These are phyloP conservation scores for Stemphylium vesicarium DNA, from an alignment of 2,329 filamentous ascomycete species.

Conservation along the genomic window DNA sequence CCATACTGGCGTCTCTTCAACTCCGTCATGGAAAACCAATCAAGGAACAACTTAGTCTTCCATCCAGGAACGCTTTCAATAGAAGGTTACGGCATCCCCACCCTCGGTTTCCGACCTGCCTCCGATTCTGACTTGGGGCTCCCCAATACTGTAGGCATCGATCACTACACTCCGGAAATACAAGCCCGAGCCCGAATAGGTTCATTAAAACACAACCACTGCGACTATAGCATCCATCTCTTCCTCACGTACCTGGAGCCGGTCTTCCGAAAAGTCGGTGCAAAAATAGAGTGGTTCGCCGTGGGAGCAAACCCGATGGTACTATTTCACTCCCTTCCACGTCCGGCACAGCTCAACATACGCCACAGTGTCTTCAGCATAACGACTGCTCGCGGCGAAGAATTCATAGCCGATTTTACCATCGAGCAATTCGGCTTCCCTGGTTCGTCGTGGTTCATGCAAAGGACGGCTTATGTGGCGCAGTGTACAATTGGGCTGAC, in stretches of 20 bases:
- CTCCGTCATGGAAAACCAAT: background rate
- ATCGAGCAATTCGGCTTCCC: conserved; percentile 10
- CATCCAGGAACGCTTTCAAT: no score
- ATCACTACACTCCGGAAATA: background rate
- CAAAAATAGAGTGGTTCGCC: background rate
- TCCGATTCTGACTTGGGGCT: no score
- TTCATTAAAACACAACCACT: conserved; percentile 2
- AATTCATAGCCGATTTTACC: conserved; percentile 14
- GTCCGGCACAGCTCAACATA: background rate
- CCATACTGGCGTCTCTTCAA: conserved; percentile 12
- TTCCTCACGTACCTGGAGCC: background rate
- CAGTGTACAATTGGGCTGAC: background rate
- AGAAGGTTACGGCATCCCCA: no score
- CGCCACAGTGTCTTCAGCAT: conserved; percentile 12
- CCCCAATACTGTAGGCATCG: background rate
- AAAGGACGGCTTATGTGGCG: background rate
- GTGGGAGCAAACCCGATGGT: background rate
- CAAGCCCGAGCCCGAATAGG: background rate
- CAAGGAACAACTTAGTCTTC: background rate
- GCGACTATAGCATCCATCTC: conserved; percentile 7
- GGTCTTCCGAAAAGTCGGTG: background rate
- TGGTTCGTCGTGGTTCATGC: conserved; percentile 2
- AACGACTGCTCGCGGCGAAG: background rate
- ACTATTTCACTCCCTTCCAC: background rate
- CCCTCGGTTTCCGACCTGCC: no score